Evolutionary conservation across 164 flowering plant species (phyloP).

Genomic region (Brasenia schreberi): DNA sequence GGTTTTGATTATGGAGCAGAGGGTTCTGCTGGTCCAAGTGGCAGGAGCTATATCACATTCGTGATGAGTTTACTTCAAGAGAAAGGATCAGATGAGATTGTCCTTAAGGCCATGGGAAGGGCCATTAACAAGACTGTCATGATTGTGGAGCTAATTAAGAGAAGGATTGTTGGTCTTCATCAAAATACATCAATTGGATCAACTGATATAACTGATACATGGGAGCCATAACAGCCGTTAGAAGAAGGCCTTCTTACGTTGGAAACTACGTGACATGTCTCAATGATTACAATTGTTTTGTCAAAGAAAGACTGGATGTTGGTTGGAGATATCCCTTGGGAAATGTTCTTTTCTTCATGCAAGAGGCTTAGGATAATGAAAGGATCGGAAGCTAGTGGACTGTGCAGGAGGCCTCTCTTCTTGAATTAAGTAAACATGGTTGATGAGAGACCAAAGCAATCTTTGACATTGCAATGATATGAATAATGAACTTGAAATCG

Average conservation of each 20-base stretch:
- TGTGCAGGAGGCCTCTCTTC: too few relatives aligned
- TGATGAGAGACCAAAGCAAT: too few relatives aligned
- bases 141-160: constrained; percentile 54
- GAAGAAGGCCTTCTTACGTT: constrained; percentile 74
- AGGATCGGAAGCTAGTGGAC: too few relatives aligned
- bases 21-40: too few relatives aligned
- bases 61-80: constrained; percentile 20
- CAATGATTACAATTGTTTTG: constrained; percentile 47
- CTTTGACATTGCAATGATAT: too few relatives aligned
- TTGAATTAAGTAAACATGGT: too few relatives aligned
- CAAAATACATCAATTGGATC: constrained; percentile 53
- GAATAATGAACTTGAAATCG: too few relatives aligned
- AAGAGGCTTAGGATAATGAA: too few relatives aligned
- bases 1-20: too few relatives aligned
- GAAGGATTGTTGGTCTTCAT: constrained; percentile 58
- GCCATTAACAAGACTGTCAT: constrained; percentile 65
- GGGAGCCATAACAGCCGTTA: constrained; percentile 68
- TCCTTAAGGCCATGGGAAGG: constrained; percentile 56
- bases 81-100: constrained; percentile 41
- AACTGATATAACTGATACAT: constrained; percentile 48
- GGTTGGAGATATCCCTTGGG: too few relatives aligned
- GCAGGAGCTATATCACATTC: too few relatives aligned
- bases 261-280: constrained; percentile 58
- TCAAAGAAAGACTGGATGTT: constrained; percentile 51
- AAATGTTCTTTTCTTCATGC: too few relatives aligned